phyloP scores from a whole-genome alignment of 768 basidiomycete species.

The Russula compacta region DNA sequence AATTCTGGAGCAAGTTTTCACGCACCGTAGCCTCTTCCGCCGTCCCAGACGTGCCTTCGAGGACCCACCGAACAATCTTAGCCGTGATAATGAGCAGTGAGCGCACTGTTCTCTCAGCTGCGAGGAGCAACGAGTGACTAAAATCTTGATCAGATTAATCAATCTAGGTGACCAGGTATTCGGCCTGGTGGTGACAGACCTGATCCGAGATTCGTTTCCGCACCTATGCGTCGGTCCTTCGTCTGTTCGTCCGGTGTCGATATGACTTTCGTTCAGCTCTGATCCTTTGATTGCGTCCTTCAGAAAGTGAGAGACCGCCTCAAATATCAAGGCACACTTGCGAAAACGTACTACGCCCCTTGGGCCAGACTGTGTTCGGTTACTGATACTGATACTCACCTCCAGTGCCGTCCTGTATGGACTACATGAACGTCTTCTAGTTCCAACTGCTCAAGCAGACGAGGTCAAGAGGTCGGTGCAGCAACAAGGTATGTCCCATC shows the following conservation, averaged over 20 bases:
- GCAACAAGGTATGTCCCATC: constrained; percentile 4
- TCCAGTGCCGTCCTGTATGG: constrained; percentile 8
- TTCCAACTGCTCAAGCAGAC: constrained; percentile 2
- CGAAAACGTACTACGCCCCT: neutral
- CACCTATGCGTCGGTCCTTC: constrained; percentile 9
- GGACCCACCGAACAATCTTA: constrained; percentile 1
- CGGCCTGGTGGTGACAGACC: constrained; percentile 5
- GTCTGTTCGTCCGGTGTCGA: neutral
- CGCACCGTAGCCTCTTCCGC: constrained; percentile 5
- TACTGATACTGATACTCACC: neutral
- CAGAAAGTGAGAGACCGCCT: constrained; percentile 16
- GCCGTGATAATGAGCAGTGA: constrained; percentile 10
- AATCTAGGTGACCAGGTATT: constrained; percentile 14
- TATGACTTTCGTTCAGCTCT: neutral
- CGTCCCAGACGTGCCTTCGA: constrained; percentile 9
- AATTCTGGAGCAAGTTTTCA: constrained; percentile 4
- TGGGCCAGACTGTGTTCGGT: neutral
- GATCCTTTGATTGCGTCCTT: neutral
- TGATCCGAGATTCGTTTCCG: constrained; percentile 6
- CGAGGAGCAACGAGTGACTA: neutral
- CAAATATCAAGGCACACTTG: constrained; percentile 4
- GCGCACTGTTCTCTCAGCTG: neutral
- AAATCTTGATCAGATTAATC: neutral
- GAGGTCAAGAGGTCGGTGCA: constrained; percentile 8
- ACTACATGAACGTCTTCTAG: constrained; percentile 2